Conservation (phyloP, 164 flowering plant genomes). For the Aristolochia californica region DNA sequence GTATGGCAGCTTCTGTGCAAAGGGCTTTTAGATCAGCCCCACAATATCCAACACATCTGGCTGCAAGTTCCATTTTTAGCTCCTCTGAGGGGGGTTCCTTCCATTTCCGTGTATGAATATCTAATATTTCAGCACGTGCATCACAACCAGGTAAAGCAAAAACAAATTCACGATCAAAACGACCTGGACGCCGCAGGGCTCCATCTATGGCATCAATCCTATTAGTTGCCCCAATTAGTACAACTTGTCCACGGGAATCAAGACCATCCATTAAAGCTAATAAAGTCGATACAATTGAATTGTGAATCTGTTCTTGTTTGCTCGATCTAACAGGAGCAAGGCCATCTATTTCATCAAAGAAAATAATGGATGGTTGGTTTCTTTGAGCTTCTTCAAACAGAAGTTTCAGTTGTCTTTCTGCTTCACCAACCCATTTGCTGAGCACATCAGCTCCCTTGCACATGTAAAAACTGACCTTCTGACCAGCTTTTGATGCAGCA, state of each 20-base stretch:
- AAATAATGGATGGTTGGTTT: conserved; percentile 97
- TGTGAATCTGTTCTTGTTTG: conserved; percentile 99
- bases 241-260: conserved; percentile 99
- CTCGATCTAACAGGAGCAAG: conserved; percentile 99
- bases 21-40: conserved; percentile 97
- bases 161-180: conserved; percentile 97
- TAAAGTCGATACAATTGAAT: conserved; percentile 95
- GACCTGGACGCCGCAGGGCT: conserved; percentile 96
- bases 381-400: conserved; percentile 98
- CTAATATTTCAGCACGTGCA: conserved; percentile 92
- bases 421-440: conserved; percentile 99
- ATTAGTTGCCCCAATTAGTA: conserved; percentile 97
- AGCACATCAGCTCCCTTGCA: conserved; percentile 99
- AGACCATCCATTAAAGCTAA: conserved; percentile 99
- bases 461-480: conserved; percentile 99
- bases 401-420: conserved; percentile 91
- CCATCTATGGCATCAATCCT: conserved; percentile 99
- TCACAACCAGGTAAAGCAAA: conserved; percentile 96
- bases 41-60: conserved; percentile 98
- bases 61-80: conserved; percentile 80
- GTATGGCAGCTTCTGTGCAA: conserved; percentile 99
- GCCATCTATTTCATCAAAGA: conserved; percentile 99
- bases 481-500: conserved; percentile 99
- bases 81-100: conserved; percentile 84
- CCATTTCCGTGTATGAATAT: conserved; percentile 98